phyloP scores from a whole-genome alignment of 257 asterid species.

The Lavandula angustifolia region DNA sequence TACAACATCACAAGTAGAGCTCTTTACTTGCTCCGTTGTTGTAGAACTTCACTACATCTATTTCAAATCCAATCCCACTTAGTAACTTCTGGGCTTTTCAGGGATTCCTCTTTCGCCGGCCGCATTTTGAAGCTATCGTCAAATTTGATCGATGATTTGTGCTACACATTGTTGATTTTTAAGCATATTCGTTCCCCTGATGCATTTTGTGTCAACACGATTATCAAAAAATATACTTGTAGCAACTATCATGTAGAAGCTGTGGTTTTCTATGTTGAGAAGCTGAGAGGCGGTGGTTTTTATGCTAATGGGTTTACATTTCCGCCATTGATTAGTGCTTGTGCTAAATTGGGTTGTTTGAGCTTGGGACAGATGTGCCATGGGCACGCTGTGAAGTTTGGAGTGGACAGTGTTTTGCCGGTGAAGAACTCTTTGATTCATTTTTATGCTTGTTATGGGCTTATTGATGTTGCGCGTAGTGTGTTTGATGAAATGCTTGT shows the following conservation, averaged over 20 bases:
- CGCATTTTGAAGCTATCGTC: conserved; percentile 55
- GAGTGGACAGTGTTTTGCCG: conserved; percentile 57
- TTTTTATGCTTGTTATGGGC: conserved; percentile 56
- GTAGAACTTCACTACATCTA: conserved; percentile 44
- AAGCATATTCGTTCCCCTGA: conserved; percentile 52
- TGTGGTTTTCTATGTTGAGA: conserved; percentile 54
- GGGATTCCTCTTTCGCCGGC: conserved; percentile 59
- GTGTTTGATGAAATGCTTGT: conserved; percentile 51
- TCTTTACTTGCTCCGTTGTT: conserved; percentile 47
- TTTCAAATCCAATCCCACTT: conserved; percentile 64
- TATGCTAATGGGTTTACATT: conserved; percentile 65
- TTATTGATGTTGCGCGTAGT: conserved; percentile 40
- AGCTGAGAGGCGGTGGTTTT: conserved; percentile 50
- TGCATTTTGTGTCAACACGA: conserved; percentile 65
- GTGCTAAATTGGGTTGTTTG: conserved; percentile 51
- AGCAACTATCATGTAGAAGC: conserved; percentile 42
- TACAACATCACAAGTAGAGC: conserved; percentile 34
- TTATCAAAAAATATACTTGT: conserved; percentile 54
- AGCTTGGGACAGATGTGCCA: conserved; percentile 64
- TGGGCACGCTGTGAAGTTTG: conserved; percentile 61
- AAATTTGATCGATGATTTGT: conserved; percentile 36
- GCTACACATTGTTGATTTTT: conserved; percentile 49
- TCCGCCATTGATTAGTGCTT: conserved; percentile 63
- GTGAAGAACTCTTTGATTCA: conserved; percentile 67
- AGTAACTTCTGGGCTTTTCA: conserved; percentile 57